Conservation (phyloP, 352 stramenopile genomes). For the Phytophthora brassicae region DNA sequence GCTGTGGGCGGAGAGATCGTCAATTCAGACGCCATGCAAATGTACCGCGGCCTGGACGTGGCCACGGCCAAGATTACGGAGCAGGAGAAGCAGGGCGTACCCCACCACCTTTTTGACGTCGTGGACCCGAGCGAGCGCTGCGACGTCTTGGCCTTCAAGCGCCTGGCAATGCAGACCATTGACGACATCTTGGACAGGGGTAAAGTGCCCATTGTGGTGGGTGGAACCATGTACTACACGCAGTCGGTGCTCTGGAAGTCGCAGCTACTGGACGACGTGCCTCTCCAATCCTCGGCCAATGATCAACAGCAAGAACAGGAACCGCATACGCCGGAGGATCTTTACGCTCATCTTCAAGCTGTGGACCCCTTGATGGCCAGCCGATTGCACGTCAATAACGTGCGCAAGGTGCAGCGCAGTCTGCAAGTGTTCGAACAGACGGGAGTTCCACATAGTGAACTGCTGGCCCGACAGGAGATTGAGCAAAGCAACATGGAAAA, state of each 20-base stretch:
- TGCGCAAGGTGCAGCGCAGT: slow-evolving; percentile 83
- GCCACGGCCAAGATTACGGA: slow-evolving; percentile 88
- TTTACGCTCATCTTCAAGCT: slow-evolving; percentile 59
- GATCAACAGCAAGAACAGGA: slow-evolving; percentile 14
- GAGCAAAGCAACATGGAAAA: slow-evolving; percentile 48
- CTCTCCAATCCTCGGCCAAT: slow-evolving; percentile 12
- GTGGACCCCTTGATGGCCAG: slow-evolving; percentile 86
- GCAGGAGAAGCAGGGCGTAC: slow-evolving; percentile 86
- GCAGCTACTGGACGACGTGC: slow-evolving; percentile 80
- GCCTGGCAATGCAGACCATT: slow-evolving; percentile 69
- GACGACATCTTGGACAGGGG: slow-evolving; percentile 83
- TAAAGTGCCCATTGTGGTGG: slow-evolving; percentile 91
- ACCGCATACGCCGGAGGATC: slow-evolving; percentile 47
- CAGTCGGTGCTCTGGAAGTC: slow-evolving; percentile 89
- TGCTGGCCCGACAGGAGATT: slow-evolving; percentile 55
- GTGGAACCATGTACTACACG: slow-evolving; percentile 93
- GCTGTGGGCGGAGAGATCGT: slow-evolving; percentile 88
- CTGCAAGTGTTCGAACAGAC: slow-evolving; percentile 87
- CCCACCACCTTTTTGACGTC: slow-evolving; percentile 89
- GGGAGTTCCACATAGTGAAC: slow-evolving; percentile 72
- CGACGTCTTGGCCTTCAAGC: slow-evolving; percentile 86
- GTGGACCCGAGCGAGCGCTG: slow-evolving; percentile 74
- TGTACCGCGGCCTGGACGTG: slow-evolving; percentile 90
- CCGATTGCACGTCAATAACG: slow-evolving; percentile 84
- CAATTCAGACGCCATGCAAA: slow-evolving; percentile 92